Percentiles rank a stretch among this genome's conserved stretches.
These are phyloP conservation scores for Syncephalastrum contaminatum DNA, from an alignment of 371 early-diverging fungal genomes.

Conservation along the genomic window DNA sequence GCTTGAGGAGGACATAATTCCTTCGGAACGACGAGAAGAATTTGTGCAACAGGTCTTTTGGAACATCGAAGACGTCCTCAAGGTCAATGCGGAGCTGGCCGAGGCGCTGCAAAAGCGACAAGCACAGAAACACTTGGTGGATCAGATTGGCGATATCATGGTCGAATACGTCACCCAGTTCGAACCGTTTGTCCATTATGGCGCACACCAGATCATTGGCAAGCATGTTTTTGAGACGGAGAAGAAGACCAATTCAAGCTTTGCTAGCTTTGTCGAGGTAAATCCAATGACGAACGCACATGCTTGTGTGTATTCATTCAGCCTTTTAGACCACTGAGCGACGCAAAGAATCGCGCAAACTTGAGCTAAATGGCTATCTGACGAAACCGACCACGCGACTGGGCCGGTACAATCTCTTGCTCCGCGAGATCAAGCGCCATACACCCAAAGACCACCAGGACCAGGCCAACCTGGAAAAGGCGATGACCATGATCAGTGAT, in stretches of 20 bases:
- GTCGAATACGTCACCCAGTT: constrained; percentile 70
- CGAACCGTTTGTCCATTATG: constrained; percentile 84
- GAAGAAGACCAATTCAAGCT: constrained; percentile 60
- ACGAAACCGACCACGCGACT: constrained; percentile 85
- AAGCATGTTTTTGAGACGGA: constrained; percentile 84
- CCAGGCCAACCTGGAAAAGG: constrained; percentile 55
- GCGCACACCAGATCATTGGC: constrained; percentile 83
- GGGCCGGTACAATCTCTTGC: constrained; percentile 85
- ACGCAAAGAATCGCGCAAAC: constrained; percentile 76
- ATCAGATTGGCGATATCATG: constrained; percentile 86
- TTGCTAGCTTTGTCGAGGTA: constrained; percentile 76
- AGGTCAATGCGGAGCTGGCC: constrained; percentile 68
- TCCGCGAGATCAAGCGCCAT: constrained; percentile 83
- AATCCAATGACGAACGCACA: constrained; percentile 1
- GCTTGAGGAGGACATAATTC: constrained; percentile 48
- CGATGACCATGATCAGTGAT: constrained; percentile 62
- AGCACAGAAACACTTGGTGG: constrained; percentile 65
- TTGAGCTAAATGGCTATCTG: constrained; percentile 81
- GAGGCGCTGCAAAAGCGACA: constrained; percentile 71
- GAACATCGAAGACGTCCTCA: constrained; percentile 75
- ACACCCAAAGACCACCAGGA: constrained; percentile 85
- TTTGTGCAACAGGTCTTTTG: constrained; percentile 81
- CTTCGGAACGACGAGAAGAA: constrained; percentile 37
- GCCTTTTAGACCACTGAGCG: constrained; percentile 61
- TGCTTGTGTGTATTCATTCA: background rate